A percentile compares a stretch with the other conserved stretches of the same genome.
Conservation (phyloP, 129 eudicot species). For the Arctium minus region DNA sequence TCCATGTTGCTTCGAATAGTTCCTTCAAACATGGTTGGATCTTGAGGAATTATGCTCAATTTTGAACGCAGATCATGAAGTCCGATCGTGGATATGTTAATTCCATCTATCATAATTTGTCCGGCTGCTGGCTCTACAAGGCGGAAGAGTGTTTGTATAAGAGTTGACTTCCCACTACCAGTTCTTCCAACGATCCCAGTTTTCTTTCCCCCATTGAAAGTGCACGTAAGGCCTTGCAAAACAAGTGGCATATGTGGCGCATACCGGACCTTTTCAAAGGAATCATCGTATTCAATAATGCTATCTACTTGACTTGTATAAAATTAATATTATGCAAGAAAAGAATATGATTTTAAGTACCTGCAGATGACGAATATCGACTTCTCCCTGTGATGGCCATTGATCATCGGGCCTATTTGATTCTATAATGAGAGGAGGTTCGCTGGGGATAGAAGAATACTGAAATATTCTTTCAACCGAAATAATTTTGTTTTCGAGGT, state of each 20-base stretch:
- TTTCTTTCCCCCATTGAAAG: constrained; percentile 73
- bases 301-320: background rate
- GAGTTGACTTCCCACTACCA: constrained; percentile 86
- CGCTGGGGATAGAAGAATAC: constrained; percentile 28
- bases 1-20: constrained; percentile 79
- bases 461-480: constrained; percentile 47
- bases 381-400: constrained; percentile 31
- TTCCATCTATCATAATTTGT: constrained; percentile 59
- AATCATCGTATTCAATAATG: background rate
- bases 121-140: constrained; percentile 78
- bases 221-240: constrained; percentile 78
- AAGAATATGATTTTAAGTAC: constrained; percentile 26
- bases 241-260: constrained; percentile 89
- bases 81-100: constrained; percentile 59
- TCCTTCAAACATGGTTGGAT: constrained; percentile 98
- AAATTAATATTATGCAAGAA: background rate
- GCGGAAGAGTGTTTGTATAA: constrained; percentile 80
- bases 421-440: constrained; percentile 30
- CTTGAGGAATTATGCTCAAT: constrained; percentile 91
- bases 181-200: constrained; percentile 93
- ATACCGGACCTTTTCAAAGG: constrained; percentile 58
- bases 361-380: constrained; percentile 24
- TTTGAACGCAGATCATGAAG: constrained; percentile 83
- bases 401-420: constrained; percentile 18
- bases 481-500: constrained; percentile 39